Base-by-base conservation (phyloP, 202 grass and related monocot species). In the Miscanthus sacchariflorus region DNA sequence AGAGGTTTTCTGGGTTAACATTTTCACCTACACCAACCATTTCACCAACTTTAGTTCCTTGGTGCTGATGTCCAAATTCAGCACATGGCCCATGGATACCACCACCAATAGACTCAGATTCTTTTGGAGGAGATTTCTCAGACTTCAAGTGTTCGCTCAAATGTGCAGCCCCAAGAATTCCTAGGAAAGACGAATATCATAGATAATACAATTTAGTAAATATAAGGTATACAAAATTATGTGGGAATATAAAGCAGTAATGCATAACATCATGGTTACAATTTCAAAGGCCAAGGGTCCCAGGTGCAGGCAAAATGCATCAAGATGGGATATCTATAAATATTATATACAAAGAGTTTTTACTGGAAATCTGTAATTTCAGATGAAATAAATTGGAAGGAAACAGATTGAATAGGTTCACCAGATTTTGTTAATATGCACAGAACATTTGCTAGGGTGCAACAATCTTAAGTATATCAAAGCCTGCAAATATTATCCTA, bases 1-100 rank as follows among this genome's bases (percentile, higher is more conserved):
- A 93, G 77, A 99, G 91, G 67, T 89, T 90, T 88, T 97, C 97
- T 80, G 94, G 93, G 77, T 65, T 79, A 65, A 67, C 25, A 75
- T 83, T 58, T 27, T 86, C 87, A 85, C 68, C 90, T 27, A 87
- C 72, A 85, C 87, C 84, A 63, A 68, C 27, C 66, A 89, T 82
- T 67, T 48, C 68, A 73, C 9, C 80, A 48, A 74, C 54, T 88
- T 90, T 81, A 73, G 73, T 84, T 87, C 90, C 94, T 81, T 77
- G 74, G 73, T 87, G 85, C 83, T 79, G 87, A 68, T 81, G 87
- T 42, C 69, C 74, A 79, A 80, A 77, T 10, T 92, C 91, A 50
- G 77, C 9, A 25, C 83, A 74, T 78, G 86, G 49, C 18, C 92
- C 83, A 80, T 80, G 80, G 80, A 76, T 84, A 72, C 77, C 69